Evolutionary conservation across 2,329 filamentous ascomycete genomes (phyloP).

Genomic region (Myriosclerotinia duriaeana): DNA sequence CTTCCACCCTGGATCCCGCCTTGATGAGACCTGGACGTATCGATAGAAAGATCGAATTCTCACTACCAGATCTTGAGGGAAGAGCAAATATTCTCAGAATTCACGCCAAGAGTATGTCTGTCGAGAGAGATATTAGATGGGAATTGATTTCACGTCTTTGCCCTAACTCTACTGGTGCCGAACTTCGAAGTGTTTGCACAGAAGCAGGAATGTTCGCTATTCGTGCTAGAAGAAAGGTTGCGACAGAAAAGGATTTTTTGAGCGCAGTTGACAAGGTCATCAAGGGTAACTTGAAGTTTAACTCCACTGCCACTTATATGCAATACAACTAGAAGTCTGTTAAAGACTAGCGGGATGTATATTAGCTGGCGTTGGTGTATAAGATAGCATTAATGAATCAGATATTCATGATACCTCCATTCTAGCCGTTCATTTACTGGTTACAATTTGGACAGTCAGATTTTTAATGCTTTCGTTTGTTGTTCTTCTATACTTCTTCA

Average conservation of each 20-base stretch:
- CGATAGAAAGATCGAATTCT: constrained; percentile 98
- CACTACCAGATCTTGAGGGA: constrained; percentile 92
- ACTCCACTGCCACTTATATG: constrained; percentile 96
- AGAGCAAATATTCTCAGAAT: constrained; percentile 97
- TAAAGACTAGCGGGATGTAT: constrained; percentile 33
- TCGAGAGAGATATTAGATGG: constrained; percentile 98
- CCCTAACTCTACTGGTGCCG: constrained; percentile 94
- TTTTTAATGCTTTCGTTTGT: background rate
- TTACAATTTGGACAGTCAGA: background rate
- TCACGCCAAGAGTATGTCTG: constrained; percentile 99
- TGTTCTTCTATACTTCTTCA: background rate
- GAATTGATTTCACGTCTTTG: constrained; percentile 96
- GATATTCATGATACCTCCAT: constrained; percentile 20
- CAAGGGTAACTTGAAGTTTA: constrained; percentile 99
- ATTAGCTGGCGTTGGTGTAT: constrained; percentile 41
- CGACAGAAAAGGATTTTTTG: constrained; percentile 97
- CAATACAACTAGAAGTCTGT: constrained; percentile 81
- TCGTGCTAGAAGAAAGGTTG: constrained; percentile 90
- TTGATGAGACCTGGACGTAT: constrained; percentile 97
- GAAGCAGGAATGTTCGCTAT: constrained; percentile 99
- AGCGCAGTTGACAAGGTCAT: constrained; percentile 99
- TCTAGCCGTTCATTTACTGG: background rate
- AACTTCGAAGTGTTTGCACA: constrained; percentile 93
- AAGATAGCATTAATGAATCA: constrained; percentile 36
- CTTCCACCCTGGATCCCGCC: constrained; percentile 92